Percentiles rank a stretch among this genome's conserved stretches.
These are phyloP conservation scores for Micractinium conductrix DNA, from an alignment of 139 green algal species.

Conservation along the genomic window DNA sequence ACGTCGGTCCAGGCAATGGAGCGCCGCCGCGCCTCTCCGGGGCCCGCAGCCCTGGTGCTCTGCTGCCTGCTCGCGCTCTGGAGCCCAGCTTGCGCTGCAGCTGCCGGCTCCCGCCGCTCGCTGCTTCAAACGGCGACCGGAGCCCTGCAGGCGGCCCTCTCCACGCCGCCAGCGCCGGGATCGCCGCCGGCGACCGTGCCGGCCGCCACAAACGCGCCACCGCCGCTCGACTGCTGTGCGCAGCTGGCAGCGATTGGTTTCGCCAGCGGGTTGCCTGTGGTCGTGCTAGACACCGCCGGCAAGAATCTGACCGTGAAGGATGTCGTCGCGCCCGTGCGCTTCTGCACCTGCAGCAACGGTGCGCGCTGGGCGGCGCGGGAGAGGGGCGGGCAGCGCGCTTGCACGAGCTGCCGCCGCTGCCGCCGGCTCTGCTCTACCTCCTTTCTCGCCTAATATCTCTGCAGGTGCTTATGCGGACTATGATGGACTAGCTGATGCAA, in stretches of 20 bases:
- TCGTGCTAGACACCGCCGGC: conserved; percentile 52
- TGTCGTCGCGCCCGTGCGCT: neutral
- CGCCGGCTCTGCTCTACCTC: neutral
- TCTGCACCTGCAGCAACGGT: conserved; percentile 50
- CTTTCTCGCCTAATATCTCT: neutral
- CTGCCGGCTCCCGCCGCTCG: neutral
- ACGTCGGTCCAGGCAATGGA: too few species aligned
- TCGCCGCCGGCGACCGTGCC: too few species aligned
- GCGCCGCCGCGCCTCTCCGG: too few species aligned
- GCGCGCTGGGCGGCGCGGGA: too few species aligned
- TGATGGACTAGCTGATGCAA: conserved; percentile 26
- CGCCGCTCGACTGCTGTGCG: conserved; percentile 11
- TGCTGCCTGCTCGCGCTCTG: conserved; percentile 1
- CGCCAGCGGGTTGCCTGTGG: conserved; percentile 49
- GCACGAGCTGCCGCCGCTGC: neutral
- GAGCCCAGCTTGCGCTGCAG: neutral
- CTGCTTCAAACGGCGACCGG: too few species aligned
- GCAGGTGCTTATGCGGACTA: conserved; percentile 37
- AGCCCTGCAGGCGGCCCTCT: too few species aligned
- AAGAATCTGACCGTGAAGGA: conserved; percentile 33
- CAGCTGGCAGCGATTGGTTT: conserved; percentile 42
- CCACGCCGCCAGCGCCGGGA: too few species aligned
- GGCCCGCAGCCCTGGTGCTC: conserved; percentile 12
- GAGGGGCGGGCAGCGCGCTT: neutral
- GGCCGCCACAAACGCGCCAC: neutral